Percentiles rank a stretch among this genome's conserved stretches.
phyloP scores from a whole-genome alignment of 1,139 yeast species.

The Kodamaea arcana region DNA sequence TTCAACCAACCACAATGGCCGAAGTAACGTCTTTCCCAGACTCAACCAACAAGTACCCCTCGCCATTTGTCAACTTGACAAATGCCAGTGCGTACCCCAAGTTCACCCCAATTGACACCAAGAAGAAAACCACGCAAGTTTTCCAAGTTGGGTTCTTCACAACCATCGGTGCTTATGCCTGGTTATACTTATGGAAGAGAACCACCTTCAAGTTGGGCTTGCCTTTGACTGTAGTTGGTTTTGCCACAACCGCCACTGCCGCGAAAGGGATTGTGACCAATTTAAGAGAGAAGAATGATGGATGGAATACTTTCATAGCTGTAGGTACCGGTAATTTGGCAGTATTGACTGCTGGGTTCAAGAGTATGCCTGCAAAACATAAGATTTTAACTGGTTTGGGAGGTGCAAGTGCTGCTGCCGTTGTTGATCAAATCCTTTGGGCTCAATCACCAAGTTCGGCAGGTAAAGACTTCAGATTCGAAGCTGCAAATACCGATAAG shows the following conservation, averaged over 20 bases:
- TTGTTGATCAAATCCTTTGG: constrained; percentile 40
- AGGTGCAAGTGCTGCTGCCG: constrained; percentile 39
- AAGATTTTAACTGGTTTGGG: constrained; percentile 40
- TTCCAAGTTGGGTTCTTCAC: constrained; percentile 42
- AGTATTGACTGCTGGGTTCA: constrained; percentile 40
- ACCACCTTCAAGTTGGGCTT: constrained; percentile 42
- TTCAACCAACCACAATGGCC: constrained; percentile 1
- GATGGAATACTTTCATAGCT: constrained; percentile 48
- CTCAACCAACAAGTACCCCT: constrained; percentile 40
- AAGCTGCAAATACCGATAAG: constrained; percentile 31
- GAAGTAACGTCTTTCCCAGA: constrained; percentile 22
- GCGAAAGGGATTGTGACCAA: constrained; percentile 39
- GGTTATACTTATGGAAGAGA: constrained; percentile 47
- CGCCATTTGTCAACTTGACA: constrained; percentile 39
- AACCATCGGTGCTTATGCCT: constrained; percentile 46
- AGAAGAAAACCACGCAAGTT: constrained; percentile 36
- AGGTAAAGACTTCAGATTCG: constrained; percentile 35
- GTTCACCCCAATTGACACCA: constrained; percentile 45
- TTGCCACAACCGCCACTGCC: constrained; percentile 43
- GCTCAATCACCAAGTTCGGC: constrained; percentile 43
- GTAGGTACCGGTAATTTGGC: constrained; percentile 42
- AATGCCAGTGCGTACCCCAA: constrained; percentile 42
- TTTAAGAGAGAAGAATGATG: constrained; percentile 47
- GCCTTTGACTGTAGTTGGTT: constrained; percentile 39
- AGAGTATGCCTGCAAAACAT: constrained; percentile 40